Percentiles rank a stretch among this genome's conserved stretches.
Conservation (phyloP, 1,139 yeast species). For the Suhomyces coccinellae region DNA sequence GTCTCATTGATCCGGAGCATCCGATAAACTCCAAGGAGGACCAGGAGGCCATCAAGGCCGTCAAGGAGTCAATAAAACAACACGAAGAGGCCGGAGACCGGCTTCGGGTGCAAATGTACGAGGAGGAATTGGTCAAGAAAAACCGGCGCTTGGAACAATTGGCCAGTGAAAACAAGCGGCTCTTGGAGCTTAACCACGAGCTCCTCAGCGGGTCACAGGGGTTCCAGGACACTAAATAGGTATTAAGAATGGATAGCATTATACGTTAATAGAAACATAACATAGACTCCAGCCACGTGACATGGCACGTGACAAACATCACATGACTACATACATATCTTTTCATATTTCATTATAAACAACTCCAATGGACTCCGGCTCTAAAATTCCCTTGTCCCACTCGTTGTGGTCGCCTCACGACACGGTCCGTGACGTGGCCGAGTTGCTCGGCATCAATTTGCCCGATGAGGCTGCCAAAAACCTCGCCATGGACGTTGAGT, state of each 20-base stretch:
- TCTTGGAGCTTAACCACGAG: slow-evolving; percentile 37
- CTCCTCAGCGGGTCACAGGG: slow-evolving; percentile 12
- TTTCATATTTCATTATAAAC: slow-evolving; percentile 1
- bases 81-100: slow-evolving; percentile 18
- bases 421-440: slow-evolving; percentile 96
- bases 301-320: not conserved
- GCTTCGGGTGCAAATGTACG: slow-evolving; percentile 22
- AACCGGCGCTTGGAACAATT: slow-evolving; percentile 28
- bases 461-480: slow-evolving; percentile 94
- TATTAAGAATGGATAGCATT: too few relatives aligned
- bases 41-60: slow-evolving; percentile 14
- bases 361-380: slow-evolving; percentile 34
- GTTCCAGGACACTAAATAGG: not conserved
- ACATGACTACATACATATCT: not conserved
- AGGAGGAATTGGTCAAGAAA: slow-evolving; percentile 28
- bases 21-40: slow-evolving; percentile 7
- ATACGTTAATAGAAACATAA: too few relatives aligned
- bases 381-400: slow-evolving; percentile 66
- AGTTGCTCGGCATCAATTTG: slow-evolving; percentile 77
- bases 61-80: slow-evolving; percentile 19
- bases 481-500: slow-evolving; percentile 98
- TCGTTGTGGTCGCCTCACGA: slow-evolving; percentile 98
- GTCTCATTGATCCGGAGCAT: slow-evolving; percentile 7
- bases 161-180: slow-evolving; percentile 30
- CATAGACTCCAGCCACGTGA: not conserved